These are phyloP conservation scores for Phlebiopsis gigantea DNA, from an alignment of 768 basidiomycete species.

Conservation along the genomic window DNA sequence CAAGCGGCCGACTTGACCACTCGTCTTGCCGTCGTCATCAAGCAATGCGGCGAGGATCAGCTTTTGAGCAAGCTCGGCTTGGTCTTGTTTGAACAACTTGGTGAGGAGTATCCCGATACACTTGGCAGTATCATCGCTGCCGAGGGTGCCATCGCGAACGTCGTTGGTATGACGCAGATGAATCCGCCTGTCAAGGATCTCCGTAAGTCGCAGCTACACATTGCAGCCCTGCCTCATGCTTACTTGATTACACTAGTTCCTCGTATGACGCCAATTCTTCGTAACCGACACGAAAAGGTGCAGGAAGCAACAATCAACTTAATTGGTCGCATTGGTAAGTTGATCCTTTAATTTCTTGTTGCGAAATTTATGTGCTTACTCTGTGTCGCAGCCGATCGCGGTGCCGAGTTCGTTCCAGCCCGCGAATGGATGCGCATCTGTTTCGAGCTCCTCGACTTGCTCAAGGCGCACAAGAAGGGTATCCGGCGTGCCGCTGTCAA, in stretches of 20 bases:
- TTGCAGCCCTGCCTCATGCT: slow-evolving; percentile 7
- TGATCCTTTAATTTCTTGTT: neutral
- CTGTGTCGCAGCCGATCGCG: slow-evolving; percentile 71
- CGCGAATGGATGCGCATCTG: slow-evolving; percentile 99
- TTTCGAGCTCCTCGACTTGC: slow-evolving; percentile 92
- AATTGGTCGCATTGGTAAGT: slow-evolving; percentile 79
- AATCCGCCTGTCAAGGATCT: slow-evolving; percentile 99
- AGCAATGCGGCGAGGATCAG: slow-evolving; percentile 96
- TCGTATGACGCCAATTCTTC: slow-evolving; percentile 99
- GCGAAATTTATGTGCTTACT: slow-evolving; percentile 18
- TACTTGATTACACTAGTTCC: slow-evolving; percentile 57
- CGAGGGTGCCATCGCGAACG: slow-evolving; percentile 97
- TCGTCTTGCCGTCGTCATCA: slow-evolving; percentile 95
- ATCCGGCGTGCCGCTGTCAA: slow-evolving; percentile 99
- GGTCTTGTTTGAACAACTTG: slow-evolving; percentile 96
- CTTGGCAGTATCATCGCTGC: slow-evolving; percentile 99
- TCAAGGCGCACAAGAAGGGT: slow-evolving; percentile 99
- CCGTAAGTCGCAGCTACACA: slow-evolving; percentile 51
- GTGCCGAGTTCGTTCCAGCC: slow-evolving; percentile 96
- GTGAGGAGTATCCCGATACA: slow-evolving; percentile 99
- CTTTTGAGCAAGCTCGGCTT: slow-evolving; percentile 93
- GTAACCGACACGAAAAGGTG: slow-evolving; percentile 98
- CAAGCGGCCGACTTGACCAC: slow-evolving; percentile 98
- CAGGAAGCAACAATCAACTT: slow-evolving; percentile 99
- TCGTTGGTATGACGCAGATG: slow-evolving; percentile 99